Evolutionary conservation across 768 basidiomycete genomes (phyloP), one percentile per base, ranked within the genome.

Genomic region (Terana coerulea): DNA sequence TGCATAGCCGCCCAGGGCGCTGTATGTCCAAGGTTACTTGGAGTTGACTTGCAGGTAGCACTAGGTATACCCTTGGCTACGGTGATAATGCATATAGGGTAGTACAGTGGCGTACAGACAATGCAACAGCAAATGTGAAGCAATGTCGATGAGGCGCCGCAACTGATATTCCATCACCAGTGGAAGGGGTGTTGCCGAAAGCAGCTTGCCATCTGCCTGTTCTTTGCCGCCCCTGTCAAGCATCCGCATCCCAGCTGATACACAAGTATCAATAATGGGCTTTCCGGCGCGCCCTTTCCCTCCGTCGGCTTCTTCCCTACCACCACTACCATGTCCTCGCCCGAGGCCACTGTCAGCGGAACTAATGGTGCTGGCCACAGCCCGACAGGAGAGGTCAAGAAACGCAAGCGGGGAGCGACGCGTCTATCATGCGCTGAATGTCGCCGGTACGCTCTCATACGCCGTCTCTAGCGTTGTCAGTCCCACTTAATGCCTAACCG

Each of bases 351-450:
- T 52, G 48, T 59, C 58, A 31, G 59, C 54, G 28, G 50, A 54
- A 35, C 52, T 56, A 49, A 55, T 52, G 42, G 51, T 55, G 69
- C 49, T 62, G 66, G 41, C 66, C 72, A 28, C 69, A 70, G 24
- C 42, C 42, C 43, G 31, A 17, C 56, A 22, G 54, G 55, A 44
- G 54, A 60, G 28, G 31, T 69, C 71, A 63, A 82, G 77, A 70
- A 80, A 75, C 63, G 76, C 72, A 56, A 79, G 57, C 61, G 69
- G 26, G 87, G 87, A 33, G 86, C 88, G 5, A 86, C 84, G 5
- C 78, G 88, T 36, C 75, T 89, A 40, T 88, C 85, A 11, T 90
- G 88, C 61, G 88, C 88, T 22, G 88, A 91, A 58, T 91, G 88
- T 62, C 76, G 88, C 64, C 78, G 88, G 87, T 84, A 54, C 35